Conservation (phyloP, 495 filamentous ascomycete genomes). For the Sabuloglossum arenarium region DNA sequence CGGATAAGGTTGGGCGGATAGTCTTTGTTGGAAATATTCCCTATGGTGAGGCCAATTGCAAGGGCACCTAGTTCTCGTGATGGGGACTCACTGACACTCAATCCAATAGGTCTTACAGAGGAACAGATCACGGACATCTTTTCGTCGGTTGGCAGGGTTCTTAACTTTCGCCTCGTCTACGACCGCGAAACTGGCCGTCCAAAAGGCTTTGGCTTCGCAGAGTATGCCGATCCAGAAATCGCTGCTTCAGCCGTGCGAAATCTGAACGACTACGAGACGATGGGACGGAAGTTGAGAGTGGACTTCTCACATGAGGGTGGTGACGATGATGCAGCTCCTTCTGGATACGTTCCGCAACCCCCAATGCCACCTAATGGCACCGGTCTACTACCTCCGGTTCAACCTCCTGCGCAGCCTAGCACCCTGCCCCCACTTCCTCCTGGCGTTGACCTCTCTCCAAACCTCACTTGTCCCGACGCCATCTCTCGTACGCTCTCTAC, state of each 20-base stretch:
- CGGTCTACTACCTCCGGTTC: background rate
- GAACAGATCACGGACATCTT: slow-evolving; percentile 88
- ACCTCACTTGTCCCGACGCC: slow-evolving; percentile 66
- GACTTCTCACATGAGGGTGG: slow-evolving; percentile 87
- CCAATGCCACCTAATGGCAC: slow-evolving; percentile 13
- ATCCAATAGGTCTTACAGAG: slow-evolving; percentile 56
- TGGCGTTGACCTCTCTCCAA: slow-evolving; percentile 61
- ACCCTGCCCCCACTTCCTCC: slow-evolving; percentile 61
- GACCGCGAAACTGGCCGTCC: slow-evolving; percentile 88
- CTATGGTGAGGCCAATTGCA: slow-evolving; percentile 10
- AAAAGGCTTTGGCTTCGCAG: slow-evolving; percentile 91
- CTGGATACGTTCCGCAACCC: slow-evolving; percentile 17
- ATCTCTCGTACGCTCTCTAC: slow-evolving; percentile 77
- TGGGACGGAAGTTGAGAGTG: slow-evolving; percentile 83
- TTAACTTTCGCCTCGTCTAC: slow-evolving; percentile 88
- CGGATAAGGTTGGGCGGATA: slow-evolving; percentile 33
- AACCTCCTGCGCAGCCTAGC: slow-evolving; percentile 8
- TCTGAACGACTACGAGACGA: slow-evolving; percentile 86
- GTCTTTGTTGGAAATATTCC: slow-evolving; percentile 80
- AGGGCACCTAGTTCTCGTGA: no score
- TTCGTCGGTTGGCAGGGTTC: slow-evolving; percentile 62
- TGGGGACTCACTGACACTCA: background rate
- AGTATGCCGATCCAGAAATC: slow-evolving; percentile 76
- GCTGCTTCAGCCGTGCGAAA: slow-evolving; percentile 91
- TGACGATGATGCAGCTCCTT: slow-evolving; percentile 38